These are phyloP conservation scores for Cyclocybe aegerita DNA, from an alignment of 768 basidiomycete species.

Conservation along the genomic window DNA sequence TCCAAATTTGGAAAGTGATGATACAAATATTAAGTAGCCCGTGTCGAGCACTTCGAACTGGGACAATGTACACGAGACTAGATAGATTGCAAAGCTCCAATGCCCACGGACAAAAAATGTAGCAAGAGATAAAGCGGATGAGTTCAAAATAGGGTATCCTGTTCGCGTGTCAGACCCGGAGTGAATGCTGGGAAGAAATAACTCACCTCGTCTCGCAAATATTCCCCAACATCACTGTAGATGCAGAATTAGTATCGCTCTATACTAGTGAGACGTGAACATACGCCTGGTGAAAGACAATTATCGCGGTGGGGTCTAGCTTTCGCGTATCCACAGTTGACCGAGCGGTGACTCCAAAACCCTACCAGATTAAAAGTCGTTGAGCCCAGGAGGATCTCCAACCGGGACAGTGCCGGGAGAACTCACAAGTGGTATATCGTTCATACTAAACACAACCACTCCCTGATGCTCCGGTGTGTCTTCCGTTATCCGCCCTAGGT, in stretches of 20 bases:
- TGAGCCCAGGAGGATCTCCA: neutral
- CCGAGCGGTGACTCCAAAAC: constrained; percentile 95
- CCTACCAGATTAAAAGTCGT: constrained; percentile 45
- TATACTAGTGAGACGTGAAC: constrained; percentile 23
- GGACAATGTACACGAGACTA: constrained; percentile 10
- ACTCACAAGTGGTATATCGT: constrained; percentile 85
- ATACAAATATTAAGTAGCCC: constrained; percentile 14
- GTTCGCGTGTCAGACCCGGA: neutral
- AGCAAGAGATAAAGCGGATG: neutral
- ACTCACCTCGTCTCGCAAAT: constrained; percentile 90
- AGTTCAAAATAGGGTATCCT: constrained; percentile 79
- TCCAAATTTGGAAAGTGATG: constrained; percentile 3
- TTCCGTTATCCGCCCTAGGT: constrained; percentile 97
- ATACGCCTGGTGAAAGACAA: constrained; percentile 98
- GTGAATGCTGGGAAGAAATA: neutral
- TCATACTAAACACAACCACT: constrained; percentile 96
- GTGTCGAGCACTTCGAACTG: constrained; percentile 46
- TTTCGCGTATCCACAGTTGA: constrained; percentile 96
- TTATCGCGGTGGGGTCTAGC: constrained; percentile 93
- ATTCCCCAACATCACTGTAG: constrained; percentile 93
- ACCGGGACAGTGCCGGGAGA: neutral
- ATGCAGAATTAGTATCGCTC: constrained; percentile 7
- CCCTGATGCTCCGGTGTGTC: constrained; percentile 99
- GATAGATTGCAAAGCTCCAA: neutral
- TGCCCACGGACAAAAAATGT: neutral